These are phyloP conservation scores for Dictyostelium firmibasis DNA, from an alignment of 78 protist genomes.

Conservation along the genomic window DNA sequence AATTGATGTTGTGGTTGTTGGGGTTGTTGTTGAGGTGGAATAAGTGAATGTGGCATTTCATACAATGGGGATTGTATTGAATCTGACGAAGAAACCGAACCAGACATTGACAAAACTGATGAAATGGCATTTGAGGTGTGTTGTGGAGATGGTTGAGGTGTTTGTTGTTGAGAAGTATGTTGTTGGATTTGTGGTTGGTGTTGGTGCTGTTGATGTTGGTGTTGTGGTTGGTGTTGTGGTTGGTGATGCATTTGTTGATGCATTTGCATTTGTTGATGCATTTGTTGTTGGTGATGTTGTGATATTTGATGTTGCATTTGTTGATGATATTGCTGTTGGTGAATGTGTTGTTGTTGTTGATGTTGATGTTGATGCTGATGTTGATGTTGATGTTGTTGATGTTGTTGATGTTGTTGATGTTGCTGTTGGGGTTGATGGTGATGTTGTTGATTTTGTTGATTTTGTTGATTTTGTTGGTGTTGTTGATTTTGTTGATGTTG, in stretches of 20 bases:
- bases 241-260: slow-evolving; percentile 38
- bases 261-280: neutral
- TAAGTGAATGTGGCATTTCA: slow-evolving; percentile 10
- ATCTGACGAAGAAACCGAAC: slow-evolving; percentile 30
- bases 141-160: slow-evolving; percentile 45
- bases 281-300: neutral
- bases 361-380: neutral
- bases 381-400: neutral
- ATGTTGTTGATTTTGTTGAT: neutral
- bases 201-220: slow-evolving; percentile 47
- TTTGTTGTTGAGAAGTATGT: slow-evolving; percentile 44
- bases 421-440: neutral
- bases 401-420: neutral
- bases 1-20: neutral
- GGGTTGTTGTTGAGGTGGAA: neutral
- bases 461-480: neutral
- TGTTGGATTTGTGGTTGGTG: slow-evolving; percentile 28
- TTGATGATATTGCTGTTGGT: neutral
- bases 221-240: slow-evolving; percentile 25
- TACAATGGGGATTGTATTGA: slow-evolving; percentile 46
- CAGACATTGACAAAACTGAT: neutral
- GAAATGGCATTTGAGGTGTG: slow-evolving; percentile 15
- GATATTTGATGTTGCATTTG: neutral
- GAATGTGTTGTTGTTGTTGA: neutral
- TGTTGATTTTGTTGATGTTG: neutral